Conservation (phyloP, 169 alveolate genomes). For the Plasmodium yoelii region DNA sequence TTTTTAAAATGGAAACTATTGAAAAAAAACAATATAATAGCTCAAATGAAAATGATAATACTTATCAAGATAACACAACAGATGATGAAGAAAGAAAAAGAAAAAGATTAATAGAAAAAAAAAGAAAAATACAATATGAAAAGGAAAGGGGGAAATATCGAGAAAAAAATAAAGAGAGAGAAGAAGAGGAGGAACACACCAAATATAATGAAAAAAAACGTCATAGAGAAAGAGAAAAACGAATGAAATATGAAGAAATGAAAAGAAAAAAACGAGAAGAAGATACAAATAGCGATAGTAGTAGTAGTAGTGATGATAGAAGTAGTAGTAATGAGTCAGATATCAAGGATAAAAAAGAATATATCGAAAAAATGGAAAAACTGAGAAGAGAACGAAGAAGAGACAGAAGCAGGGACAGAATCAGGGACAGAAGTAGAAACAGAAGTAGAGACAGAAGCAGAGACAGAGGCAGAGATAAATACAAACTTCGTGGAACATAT, state of each 20-base stretch:
- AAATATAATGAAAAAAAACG: conserved; percentile 2
- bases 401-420: background rate
- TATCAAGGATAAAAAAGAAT: background rate
- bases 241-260: background rate
- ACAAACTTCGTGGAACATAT: conserved; percentile 25
- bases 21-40: conserved; percentile 38
- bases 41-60: conserved; percentile 11
- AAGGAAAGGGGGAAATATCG: background rate
- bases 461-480: conserved; percentile 22
- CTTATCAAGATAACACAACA: conserved; percentile 15
- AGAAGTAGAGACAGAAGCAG: background rate
- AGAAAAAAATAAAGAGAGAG: background rate
- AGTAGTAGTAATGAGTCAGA: conserved; percentile 4
- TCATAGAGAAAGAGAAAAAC: background rate
- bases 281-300: background rate
- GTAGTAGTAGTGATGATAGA: background rate
- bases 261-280: conserved; percentile 6
- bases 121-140: background rate
- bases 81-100: conserved; percentile 13
- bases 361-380: background rate
- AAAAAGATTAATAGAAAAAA: background rate
- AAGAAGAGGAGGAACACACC: conserved; percentile 1
- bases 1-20: background rate
- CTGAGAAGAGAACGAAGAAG: conserved; percentile 4
- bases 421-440: background rate